phyloP scores from a whole-genome alignment of 148 eudicot genomes.

The Tetragonia tetragonoides region DNA sequence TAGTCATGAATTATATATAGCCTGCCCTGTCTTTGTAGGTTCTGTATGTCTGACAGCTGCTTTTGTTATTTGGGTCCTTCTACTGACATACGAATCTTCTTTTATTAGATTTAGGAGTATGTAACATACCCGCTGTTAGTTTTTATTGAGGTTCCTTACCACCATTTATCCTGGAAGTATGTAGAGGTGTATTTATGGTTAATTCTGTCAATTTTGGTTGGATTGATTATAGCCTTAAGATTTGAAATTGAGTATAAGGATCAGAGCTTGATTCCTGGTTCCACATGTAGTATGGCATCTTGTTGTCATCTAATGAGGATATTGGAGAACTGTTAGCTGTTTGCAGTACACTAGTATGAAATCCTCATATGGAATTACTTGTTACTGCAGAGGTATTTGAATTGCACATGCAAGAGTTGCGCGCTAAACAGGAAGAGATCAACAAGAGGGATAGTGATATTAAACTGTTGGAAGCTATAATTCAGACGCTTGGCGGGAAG shows the following conservation, averaged over 20 bases:
- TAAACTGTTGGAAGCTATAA: conserved; percentile 87
- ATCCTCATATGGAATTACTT: not conserved
- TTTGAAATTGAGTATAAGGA: not conserved
- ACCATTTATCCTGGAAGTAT: too few relatives aligned
- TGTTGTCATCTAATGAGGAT: too few relatives aligned
- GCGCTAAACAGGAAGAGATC: conserved; percentile 85
- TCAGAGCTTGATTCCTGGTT: not conserved
- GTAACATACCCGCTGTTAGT: too few relatives aligned
- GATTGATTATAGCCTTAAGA: not conserved
- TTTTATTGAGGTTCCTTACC: too few relatives aligned
- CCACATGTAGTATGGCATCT: not conserved
- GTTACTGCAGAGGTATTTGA: conserved; percentile 80
- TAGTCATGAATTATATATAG: too few relatives aligned
- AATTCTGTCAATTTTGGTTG: not conserved
- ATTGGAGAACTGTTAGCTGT: too few relatives aligned
- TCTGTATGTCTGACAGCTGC: too few relatives aligned
- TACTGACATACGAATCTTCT: too few relatives aligned
- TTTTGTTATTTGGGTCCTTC: too few relatives aligned
- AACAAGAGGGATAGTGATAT: conserved; percentile 77
- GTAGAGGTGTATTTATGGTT: not conserved
- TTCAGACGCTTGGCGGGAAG: conserved; percentile 87
- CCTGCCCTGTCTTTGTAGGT: too few relatives aligned
- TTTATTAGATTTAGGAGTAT: too few relatives aligned
- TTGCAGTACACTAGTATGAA: too few relatives aligned
- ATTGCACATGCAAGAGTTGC: conserved; percentile 86